Conservation (phyloP, 2,329 filamentous ascomycete species). For the Nemania bipapillata region DNA sequence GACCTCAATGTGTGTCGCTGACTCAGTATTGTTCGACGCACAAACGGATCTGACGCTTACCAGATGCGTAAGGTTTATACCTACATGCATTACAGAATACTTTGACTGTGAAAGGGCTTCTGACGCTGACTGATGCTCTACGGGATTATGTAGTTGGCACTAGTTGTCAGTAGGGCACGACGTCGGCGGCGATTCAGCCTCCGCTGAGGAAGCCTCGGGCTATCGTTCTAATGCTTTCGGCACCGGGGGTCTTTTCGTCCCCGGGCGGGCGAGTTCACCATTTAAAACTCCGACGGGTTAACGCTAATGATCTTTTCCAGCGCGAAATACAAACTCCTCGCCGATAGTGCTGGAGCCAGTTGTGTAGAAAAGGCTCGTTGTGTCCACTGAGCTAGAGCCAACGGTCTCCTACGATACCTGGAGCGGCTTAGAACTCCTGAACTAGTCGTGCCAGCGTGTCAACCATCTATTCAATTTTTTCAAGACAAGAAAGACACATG, state of each 20-base stretch:
- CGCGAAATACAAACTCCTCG: not conserved
- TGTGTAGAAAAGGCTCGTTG: not conserved
- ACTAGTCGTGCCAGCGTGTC: not conserved
- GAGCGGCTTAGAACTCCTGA: not conserved
- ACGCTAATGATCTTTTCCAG: not conserved
- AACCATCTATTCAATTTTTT: too few species aligned
- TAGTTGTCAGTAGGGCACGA: not conserved
- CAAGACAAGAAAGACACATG: too few species aligned
- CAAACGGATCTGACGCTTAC: not conserved
- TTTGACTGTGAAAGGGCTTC: not conserved
- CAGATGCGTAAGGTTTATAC: not conserved
- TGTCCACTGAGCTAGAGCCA: not conserved
- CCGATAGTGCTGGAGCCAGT: slow-evolving; percentile 27
- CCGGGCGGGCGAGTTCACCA: not conserved
- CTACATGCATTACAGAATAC: too few species aligned
- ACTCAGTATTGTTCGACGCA: not conserved
- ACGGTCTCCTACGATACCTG: not conserved
- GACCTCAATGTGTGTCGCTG: not conserved
- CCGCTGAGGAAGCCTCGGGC: not conserved
- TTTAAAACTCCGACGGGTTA: not conserved
- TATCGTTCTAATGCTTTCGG: slow-evolving; percentile 1
- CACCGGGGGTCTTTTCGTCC: slow-evolving; percentile 10
- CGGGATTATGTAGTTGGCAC: not conserved
- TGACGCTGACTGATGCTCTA: not conserved
- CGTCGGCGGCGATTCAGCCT: too few species aligned